Conservation (phyloP, 768 basidiomycete species). For the Hortiboletus flavorubellus region DNA sequence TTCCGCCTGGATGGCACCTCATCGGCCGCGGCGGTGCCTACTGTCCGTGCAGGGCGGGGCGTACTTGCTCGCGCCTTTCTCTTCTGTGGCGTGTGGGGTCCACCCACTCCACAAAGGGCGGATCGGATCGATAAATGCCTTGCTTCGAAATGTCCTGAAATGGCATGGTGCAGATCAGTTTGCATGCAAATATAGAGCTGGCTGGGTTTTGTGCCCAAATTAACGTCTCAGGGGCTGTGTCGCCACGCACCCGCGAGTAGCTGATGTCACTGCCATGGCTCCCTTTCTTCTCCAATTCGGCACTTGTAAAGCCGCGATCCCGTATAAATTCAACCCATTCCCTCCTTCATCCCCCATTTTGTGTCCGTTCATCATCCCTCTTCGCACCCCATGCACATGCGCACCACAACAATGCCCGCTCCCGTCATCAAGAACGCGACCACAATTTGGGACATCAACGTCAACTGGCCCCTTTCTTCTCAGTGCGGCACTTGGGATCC, state of each 20-base stretch:
- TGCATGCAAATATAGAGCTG: slow-evolving; percentile 10
- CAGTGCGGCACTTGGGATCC: slow-evolving; percentile 75
- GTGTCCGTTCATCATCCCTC: slow-evolving; percentile 4
- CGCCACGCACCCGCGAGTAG: slow-evolving; percentile 19
- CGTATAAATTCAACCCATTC: slow-evolving; percentile 29
- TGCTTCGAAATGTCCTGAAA: slow-evolving; percentile 1
- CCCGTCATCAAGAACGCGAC: slow-evolving; percentile 60
- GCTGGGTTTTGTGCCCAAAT: slow-evolving; percentile 11
- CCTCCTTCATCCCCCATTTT: slow-evolving; percentile 3
- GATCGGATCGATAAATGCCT: slow-evolving; percentile 21
- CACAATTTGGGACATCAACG: slow-evolving; percentile 65
- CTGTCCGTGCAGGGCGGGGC: background rate
- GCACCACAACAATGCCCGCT: slow-evolving; percentile 22
- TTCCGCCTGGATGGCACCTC: slow-evolving; percentile 1
- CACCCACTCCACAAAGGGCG: background rate
- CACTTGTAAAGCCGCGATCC: slow-evolving; percentile 16
- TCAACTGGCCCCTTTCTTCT: slow-evolving; percentile 59
- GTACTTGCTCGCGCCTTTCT: background rate
- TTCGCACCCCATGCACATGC: slow-evolving; percentile 19
- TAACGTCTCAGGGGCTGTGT: slow-evolving; percentile 28
- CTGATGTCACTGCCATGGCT: slow-evolving; percentile 34
- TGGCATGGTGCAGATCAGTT: slow-evolving; percentile 2
- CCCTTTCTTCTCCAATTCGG: slow-evolving; percentile 31
- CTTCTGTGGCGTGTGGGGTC: slow-evolving; percentile 23
- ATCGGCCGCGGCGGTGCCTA: slow-evolving; percentile 5